A percentile compares a stretch with the other conserved stretches of the same genome.
Evolutionary conservation across 805 yeast species (phyloP).

Genomic region (Lipomyces mesembrius): DNA sequence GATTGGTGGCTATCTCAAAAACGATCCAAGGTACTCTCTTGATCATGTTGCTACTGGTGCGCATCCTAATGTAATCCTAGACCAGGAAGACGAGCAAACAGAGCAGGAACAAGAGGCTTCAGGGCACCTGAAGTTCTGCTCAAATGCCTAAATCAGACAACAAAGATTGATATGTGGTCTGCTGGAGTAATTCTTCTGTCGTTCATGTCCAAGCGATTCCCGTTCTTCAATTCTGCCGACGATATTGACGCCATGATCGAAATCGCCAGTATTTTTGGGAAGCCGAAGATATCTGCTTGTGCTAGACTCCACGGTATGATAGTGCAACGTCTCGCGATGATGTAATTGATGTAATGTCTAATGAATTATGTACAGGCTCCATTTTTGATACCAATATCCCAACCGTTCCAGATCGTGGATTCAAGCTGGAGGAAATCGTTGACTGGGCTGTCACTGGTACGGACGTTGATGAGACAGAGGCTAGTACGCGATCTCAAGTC

Average conservation of each 20-base stretch:
- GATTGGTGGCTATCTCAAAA: slow-evolving; percentile 77
- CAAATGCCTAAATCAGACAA: slow-evolving; percentile 81
- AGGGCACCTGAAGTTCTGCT: slow-evolving; percentile 91
- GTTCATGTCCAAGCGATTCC: slow-evolving; percentile 77
- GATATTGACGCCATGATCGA: slow-evolving; percentile 92
- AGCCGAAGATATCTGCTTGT: slow-evolving; percentile 68
- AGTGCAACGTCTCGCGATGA: background rate
- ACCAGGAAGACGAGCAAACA: slow-evolving; percentile 88
- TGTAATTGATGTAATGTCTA: background rate
- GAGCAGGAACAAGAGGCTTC: slow-evolving; percentile 96
- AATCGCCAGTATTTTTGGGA: slow-evolving; percentile 79
- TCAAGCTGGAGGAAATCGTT: slow-evolving; percentile 51
- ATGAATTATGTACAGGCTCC: slow-evolving; percentile 45
- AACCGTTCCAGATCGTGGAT: slow-evolving; percentile 53
- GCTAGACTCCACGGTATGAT: slow-evolving; percentile 77
- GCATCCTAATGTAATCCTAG: slow-evolving; percentile 8
- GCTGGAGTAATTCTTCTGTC: slow-evolving; percentile 88
- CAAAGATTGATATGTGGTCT: slow-evolving; percentile 88
- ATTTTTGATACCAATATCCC: slow-evolving; percentile 73
- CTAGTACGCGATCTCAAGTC: slow-evolving; percentile 7
- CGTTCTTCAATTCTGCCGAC: slow-evolving; percentile 91
- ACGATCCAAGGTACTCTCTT: slow-evolving; percentile 63
- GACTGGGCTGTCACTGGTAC: slow-evolving; percentile 45
- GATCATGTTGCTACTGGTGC: background rate
- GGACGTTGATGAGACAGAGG: slow-evolving; percentile 14